Percentiles rank a stretch among this genome's conserved stretches.
Conservation (phyloP, 169 alveolate genomes). For the Plasmodium adleri region DNA sequence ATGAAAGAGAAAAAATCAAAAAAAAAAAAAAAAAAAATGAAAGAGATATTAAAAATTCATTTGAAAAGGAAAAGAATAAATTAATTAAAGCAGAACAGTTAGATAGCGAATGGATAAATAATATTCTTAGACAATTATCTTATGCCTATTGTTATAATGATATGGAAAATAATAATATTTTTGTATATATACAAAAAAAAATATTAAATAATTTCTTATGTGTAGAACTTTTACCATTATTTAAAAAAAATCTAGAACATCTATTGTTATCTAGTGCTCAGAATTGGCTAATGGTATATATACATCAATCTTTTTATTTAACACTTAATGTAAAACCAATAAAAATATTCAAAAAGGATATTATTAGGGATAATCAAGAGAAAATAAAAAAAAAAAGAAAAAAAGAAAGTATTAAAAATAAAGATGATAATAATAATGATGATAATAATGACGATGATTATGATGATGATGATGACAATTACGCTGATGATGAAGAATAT, state of each 20-base stretch:
- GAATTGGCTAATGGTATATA: conserved; percentile 71
- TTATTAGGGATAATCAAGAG: not conserved
- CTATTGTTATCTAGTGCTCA: conserved; percentile 72
- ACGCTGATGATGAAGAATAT: not conserved
- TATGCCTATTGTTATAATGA: conserved; percentile 73
- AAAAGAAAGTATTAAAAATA: not conserved
- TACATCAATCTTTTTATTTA: conserved; percentile 62
- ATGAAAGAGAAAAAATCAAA: conserved; percentile 78
- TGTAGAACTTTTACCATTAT: conserved; percentile 76
- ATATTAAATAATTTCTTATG: conserved; percentile 75
- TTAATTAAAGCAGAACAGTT: conserved; percentile 76
- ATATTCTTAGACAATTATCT: conserved; percentile 78
- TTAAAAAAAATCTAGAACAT: conserved; percentile 74
- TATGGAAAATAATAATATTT: conserved; percentile 48
- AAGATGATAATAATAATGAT: too few relatives aligned
- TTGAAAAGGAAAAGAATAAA: conserved; percentile 78
- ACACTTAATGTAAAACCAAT: conserved; percentile 61
- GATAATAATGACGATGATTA: conserved; percentile 6
- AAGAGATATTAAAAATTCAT: conserved; percentile 60
- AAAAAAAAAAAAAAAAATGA: conserved; percentile 78
- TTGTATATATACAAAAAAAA: conserved; percentile 77
- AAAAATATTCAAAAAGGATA: conserved; percentile 9
- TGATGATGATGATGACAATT: not conserved
- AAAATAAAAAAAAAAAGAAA: conserved; percentile 7
- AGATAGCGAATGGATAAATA: conserved; percentile 80